Percentiles rank a stretch among this genome's conserved stretches.
phyloP scores from a whole-genome alignment of 1,284 basidiomycete species.

The Peniophora sp. region DNA sequence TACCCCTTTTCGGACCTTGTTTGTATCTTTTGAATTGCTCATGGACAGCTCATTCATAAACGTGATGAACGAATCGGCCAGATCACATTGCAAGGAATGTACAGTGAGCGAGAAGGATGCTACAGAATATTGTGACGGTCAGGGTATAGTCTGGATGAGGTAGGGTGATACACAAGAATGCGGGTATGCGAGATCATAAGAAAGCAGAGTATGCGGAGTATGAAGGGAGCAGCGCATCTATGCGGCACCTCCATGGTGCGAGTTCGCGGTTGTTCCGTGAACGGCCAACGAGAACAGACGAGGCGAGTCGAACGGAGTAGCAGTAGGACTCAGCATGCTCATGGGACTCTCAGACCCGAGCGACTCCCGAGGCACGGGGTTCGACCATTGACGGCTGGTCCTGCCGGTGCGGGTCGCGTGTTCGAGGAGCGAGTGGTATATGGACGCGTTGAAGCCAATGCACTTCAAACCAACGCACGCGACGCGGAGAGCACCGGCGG shows the following conservation, averaged over 20 bases:
- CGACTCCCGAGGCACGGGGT: too few relatives aligned
- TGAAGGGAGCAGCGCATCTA: too few relatives aligned
- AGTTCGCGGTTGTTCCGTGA: too few relatives aligned
- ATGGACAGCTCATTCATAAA: background rate
- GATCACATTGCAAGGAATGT: background rate
- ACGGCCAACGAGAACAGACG: too few relatives aligned
- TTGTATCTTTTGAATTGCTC: background rate
- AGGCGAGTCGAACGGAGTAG: too few relatives aligned
- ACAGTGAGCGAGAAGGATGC: background rate
- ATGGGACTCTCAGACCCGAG: too few relatives aligned
- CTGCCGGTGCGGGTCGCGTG: slow-evolving; percentile 37
- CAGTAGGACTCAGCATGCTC: too few relatives aligned
- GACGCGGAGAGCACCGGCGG: slow-evolving; percentile 59
- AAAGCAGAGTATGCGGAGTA: too few relatives aligned
- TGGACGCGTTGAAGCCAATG: slow-evolving; percentile 53
- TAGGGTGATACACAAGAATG: too few relatives aligned
- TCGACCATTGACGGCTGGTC: too few relatives aligned
- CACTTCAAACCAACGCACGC: slow-evolving; percentile 69
- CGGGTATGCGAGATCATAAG: too few relatives aligned
- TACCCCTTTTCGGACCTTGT: background rate
- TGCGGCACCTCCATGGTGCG: too few relatives aligned
- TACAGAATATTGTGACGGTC: background rate
- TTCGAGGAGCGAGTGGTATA: slow-evolving; percentile 58
- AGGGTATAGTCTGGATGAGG: background rate
- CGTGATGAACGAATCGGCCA: background rate